These are phyloP conservation scores for Porcisia hertigi DNA, from an alignment of 208 protist species.

Conservation along the genomic window DNA sequence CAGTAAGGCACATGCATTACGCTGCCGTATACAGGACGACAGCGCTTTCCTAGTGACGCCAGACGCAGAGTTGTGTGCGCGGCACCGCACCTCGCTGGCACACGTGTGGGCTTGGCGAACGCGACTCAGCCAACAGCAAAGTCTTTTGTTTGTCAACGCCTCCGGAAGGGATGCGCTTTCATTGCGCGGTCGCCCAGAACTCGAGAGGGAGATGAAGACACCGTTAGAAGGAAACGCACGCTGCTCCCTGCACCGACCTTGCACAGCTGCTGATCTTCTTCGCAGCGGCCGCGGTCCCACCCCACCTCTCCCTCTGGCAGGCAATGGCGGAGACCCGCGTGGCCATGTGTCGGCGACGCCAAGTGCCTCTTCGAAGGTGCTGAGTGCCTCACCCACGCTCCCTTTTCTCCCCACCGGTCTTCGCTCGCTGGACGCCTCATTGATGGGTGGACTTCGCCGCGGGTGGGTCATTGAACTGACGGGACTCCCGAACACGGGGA, in stretches of 20 bases:
- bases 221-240: neutral
- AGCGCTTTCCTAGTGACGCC: slow-evolving; percentile 4
- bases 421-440: slow-evolving; percentile 42
- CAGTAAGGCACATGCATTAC: neutral
- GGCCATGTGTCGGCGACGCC: neutral
- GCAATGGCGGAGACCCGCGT: neutral
- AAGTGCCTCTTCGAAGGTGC: slow-evolving; percentile 3
- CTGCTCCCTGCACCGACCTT: neutral
- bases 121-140: slow-evolving; percentile 2
- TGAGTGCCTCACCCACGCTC: slow-evolving; percentile 1
- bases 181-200: neutral
- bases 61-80: slow-evolving; percentile 10
- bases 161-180: neutral
- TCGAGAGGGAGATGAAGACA: neutral
- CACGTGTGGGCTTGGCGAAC: slow-evolving; percentile 10
- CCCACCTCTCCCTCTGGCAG: neutral
- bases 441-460: slow-evolving; percentile 46
- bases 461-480: slow-evolving; percentile 66
- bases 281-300: neutral
- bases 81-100: slow-evolving; percentile 7
- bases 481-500: slow-evolving; percentile 33
- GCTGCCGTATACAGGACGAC: neutral
- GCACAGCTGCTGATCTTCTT: slow-evolving; percentile 8
- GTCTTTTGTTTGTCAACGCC: neutral
- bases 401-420: slow-evolving; percentile 33